Evolutionary conservation across 805 yeast genomes (phyloP).

Genomic region (Ogataea thermomethanolica): DNA sequence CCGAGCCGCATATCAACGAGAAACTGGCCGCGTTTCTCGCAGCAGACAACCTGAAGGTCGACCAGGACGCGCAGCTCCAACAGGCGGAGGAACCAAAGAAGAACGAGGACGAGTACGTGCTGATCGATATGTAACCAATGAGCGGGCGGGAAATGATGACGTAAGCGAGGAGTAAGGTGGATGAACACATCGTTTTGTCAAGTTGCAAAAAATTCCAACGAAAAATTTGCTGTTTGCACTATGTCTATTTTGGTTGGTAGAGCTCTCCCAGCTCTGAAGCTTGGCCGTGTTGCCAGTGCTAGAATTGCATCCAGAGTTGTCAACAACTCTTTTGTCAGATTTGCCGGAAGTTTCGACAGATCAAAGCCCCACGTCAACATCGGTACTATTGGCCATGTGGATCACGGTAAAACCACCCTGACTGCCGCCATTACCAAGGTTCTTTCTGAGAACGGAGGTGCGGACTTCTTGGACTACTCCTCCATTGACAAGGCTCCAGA

Average conservation of each 20-base stretch:
- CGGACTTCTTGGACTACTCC: slow-evolving; percentile 87
- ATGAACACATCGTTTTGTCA: neutral
- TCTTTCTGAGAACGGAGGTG: slow-evolving; percentile 84
- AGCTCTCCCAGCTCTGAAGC: slow-evolving; percentile 24
- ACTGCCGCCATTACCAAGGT: slow-evolving; percentile 99
- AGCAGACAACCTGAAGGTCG: slow-evolving; percentile 29
- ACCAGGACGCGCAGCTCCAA: slow-evolving; percentile 15
- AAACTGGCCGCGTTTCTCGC: slow-evolving; percentile 30
- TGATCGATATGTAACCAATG: slow-evolving; percentile 14
- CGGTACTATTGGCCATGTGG: slow-evolving; percentile 99
- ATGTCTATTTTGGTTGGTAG: slow-evolving; percentile 33
- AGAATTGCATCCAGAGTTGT: slow-evolving; percentile 5
- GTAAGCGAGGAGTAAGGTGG: slow-evolving; percentile 1
- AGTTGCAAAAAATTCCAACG: slow-evolving; percentile 1
- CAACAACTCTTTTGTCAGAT: slow-evolving; percentile 26
- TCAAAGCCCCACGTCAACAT: slow-evolving; percentile 94
- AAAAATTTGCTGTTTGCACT: slow-evolving; percentile 10
- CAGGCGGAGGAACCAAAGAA: neutral
- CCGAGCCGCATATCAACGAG: slow-evolving; percentile 17
- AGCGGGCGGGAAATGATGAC: neutral
- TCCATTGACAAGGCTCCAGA: slow-evolving; percentile 97
- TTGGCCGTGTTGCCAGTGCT: slow-evolving; percentile 23
- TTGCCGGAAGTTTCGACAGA: slow-evolving; percentile 83
- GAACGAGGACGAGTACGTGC: slow-evolving; percentile 16
- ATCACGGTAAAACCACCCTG: slow-evolving; percentile 97